Evolutionary conservation across 2,329 filamentous ascomycete genomes (phyloP), one percentile per base, ranked within the genome.

Genomic region (Ceratocystis lukuohia): DNA sequence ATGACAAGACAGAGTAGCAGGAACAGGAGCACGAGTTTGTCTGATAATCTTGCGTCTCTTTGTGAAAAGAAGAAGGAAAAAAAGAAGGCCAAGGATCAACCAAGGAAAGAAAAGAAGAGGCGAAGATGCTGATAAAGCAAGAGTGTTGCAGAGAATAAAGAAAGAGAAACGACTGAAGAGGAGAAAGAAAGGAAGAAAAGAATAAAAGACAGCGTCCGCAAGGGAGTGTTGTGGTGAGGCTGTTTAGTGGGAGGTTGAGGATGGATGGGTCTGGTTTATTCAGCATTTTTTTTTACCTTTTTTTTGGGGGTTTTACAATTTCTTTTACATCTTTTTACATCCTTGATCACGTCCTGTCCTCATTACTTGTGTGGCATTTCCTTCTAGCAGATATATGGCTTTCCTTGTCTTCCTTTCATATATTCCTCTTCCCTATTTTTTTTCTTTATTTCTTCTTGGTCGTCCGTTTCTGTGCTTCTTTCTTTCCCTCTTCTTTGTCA

Each of bases 91-190:
- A 45, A 63, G 61, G 61, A 63, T 50, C 44, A 50, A 63, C 61
- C 61, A 63, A 48, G 61, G 61, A 59, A 59, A 59, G 56, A 59
- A 59, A n/a, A 59, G 56, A 59, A 59, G 56, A 59, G 28, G 25
- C 46, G 8, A 10, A 50, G 25, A 28, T 20, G 12, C 50, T 10
- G 28, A 33, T 59, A n/a, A 30, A 59, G 46, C 17, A 25, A 50
- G 46, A 37, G 56, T 7, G 3, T 10, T 53, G 48, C 28, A 25
- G 25, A 53, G 8, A 10, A 33, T 22, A 22, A n/a, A 25, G 7
- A 41, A 48, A 20, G 30, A 56, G 46, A 25, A 56, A 56, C 28
- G 15, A 50, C 25, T 22, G 5, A 41, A 41, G 22, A 53, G 12
- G 41, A 62, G 10, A 8, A 57, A 57, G 17, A 57, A 17, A 25